phyloP scores from a whole-genome alignment of 805 yeast species.

The Wickerhamiella musiphila region DNA sequence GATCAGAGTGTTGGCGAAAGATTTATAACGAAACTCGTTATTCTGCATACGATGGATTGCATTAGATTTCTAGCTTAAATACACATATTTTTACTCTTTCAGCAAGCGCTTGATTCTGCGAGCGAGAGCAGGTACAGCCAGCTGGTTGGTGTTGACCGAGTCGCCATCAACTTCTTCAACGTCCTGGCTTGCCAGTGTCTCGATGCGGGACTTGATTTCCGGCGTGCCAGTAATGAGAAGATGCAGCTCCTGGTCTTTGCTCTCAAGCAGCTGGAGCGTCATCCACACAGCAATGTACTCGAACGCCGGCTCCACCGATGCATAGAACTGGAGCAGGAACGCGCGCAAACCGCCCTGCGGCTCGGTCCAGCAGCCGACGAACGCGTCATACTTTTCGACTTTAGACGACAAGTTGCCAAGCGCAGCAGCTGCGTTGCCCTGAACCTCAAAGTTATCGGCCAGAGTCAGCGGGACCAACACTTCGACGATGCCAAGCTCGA shows the following conservation, averaged over 20 bases:
- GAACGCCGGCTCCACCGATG: slow-evolving; percentile 76
- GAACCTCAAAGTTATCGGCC: slow-evolving; percentile 79
- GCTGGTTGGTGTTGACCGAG: slow-evolving; percentile 17
- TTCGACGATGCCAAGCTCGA: slow-evolving; percentile 69
- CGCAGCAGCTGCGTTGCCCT: slow-evolving; percentile 98
- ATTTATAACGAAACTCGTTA: no score
- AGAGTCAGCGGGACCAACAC: slow-evolving; percentile 84
- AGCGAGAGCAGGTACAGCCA: slow-evolving; percentile 24
- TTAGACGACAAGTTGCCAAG: slow-evolving; percentile 89
- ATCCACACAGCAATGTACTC: slow-evolving; percentile 98
- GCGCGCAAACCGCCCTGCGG: slow-evolving; percentile 78
- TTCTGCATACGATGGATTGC: no score
- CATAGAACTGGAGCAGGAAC: slow-evolving; percentile 63
- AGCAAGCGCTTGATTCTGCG: slow-evolving; percentile 17
- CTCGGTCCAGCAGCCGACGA: slow-evolving; percentile 57
- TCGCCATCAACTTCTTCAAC: slow-evolving; percentile 13
- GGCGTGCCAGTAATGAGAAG: slow-evolving; percentile 19
- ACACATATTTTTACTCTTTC: no score
- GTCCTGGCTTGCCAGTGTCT: slow-evolving; percentile 20
- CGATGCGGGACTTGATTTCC: slow-evolving; percentile 21
- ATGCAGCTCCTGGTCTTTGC: slow-evolving; percentile 46
- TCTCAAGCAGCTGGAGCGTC: slow-evolving; percentile 76
- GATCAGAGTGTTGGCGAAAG: background rate
- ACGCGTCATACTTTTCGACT: slow-evolving; percentile 64
- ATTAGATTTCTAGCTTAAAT: no score